Evolutionary conservation across 768 basidiomycete species (phyloP).

Genomic region (Leccinum aurantiacum): DNA sequence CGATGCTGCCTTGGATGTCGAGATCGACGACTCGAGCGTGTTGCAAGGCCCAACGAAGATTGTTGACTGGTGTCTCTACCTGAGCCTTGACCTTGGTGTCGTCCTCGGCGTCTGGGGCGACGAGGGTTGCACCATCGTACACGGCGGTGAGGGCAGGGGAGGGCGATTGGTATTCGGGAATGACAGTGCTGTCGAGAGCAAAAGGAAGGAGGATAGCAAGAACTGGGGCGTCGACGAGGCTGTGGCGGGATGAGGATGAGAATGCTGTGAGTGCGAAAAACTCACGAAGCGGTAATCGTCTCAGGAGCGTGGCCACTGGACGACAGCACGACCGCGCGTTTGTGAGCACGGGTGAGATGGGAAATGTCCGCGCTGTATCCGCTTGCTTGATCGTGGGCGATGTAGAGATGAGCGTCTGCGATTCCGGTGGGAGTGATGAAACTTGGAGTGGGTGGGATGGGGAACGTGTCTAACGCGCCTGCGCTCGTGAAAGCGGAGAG

Average conservation of each 20-base stretch:
- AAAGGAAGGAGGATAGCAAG: conserved; percentile 65
- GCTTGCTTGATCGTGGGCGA: conserved; percentile 29
- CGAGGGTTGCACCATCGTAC: conserved; percentile 50
- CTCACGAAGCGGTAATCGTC: conserved; percentile 47
- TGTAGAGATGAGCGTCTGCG: conserved; percentile 66
- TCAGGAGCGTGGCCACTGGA: conserved; percentile 37
- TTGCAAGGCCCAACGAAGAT: conserved; percentile 65
- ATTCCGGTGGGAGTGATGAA: conserved; percentile 60
- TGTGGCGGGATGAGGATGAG: conserved; percentile 8
- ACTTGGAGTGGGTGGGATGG: conserved; percentile 66
- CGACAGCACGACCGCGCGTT: conserved; percentile 61
- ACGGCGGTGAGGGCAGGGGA: conserved; percentile 48
- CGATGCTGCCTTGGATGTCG: conserved; percentile 57
- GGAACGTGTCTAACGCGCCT: conserved; percentile 65
- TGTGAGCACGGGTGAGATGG: conserved; percentile 45
- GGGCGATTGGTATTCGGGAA: conserved; percentile 36
- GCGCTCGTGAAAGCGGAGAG: conserved; percentile 73
- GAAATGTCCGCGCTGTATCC: conserved; percentile 37
- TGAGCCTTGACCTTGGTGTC: conserved; percentile 14
- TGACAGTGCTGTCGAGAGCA: conserved; percentile 48
- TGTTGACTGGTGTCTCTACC: conserved; percentile 47
- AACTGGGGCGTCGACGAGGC: conserved; percentile 37
- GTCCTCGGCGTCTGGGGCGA: conserved; percentile 22
- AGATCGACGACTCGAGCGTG: conserved; percentile 68
- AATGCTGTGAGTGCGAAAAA: neutral